A percentile compares a stretch with the other conserved stretches of the same genome.
Evolutionary conservation across 495 filamentous ascomycete species (phyloP).

Genomic region (Penicillium coffeae): DNA sequence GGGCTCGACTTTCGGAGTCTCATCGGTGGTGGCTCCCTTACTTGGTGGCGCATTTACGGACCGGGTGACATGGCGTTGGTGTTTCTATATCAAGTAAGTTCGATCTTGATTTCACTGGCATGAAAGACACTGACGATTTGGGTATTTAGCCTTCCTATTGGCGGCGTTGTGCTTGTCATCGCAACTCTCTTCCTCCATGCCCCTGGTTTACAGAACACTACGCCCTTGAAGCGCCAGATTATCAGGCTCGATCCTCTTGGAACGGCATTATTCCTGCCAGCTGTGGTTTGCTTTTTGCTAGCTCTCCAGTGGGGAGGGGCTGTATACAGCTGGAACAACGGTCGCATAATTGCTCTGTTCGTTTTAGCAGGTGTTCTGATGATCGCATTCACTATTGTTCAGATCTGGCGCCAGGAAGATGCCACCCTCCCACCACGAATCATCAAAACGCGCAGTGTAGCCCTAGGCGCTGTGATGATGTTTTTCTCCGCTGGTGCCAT

Average conservation of each 20-base stretch:
- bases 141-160: conserved; percentile 49
- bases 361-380: conserved; percentile 43
- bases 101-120: background rate
- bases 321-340: conserved; percentile 19
- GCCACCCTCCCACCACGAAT: conserved; percentile 56
- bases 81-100: conserved; percentile 56
- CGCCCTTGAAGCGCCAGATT: conserved; percentile 29
- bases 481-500: conserved; percentile 22
- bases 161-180: conserved; percentile 45
- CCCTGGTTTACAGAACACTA: conserved; percentile 12
- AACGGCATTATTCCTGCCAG: conserved; percentile 34
- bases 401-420: conserved; percentile 37
- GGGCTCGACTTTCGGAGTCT: background rate
- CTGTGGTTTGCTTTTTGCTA: conserved; percentile 32
- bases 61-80: conserved; percentile 53
- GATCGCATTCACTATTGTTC: conserved; percentile 42
- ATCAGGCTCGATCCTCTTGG: conserved; percentile 35
- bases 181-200: conserved; percentile 45
- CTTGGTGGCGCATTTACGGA: conserved; percentile 15
- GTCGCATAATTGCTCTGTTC: conserved; percentile 40
- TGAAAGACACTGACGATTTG: background rate
- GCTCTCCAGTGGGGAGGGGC: conserved; percentile 26
- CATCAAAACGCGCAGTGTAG: conserved; percentile 52
- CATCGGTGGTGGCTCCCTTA: background rate
- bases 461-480: conserved; percentile 38